These are phyloP conservation scores for Dittrichia graveolens DNA, from an alignment of 129 eudicot species.

Conservation along the genomic window DNA sequence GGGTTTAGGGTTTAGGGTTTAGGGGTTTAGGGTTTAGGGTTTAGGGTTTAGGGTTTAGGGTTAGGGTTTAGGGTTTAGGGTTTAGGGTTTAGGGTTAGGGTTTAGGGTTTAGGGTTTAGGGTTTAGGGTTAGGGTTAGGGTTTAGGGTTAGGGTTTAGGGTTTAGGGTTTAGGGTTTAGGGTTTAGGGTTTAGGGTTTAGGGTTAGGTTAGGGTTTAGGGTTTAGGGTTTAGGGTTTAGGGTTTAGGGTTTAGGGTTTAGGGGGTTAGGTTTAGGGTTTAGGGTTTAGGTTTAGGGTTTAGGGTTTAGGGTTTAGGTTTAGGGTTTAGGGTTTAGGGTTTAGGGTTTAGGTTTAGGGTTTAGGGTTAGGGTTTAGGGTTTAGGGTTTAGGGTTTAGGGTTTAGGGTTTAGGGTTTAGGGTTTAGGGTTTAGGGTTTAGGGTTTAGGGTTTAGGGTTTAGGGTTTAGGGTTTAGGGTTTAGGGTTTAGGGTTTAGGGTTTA, in stretches of 20 bases:
- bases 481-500: slow-evolving; percentile 11
- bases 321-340: slow-evolving; percentile 5
- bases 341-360: slow-evolving; percentile 10
- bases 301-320: background rate
- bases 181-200: slow-evolving; percentile 7
- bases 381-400: slow-evolving; percentile 10
- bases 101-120: slow-evolving; percentile 7
- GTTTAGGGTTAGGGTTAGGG: slow-evolving; percentile 2
- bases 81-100: background rate
- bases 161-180: slow-evolving; percentile 7
- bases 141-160: background rate
- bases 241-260: background rate
- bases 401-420: slow-evolving; percentile 8
- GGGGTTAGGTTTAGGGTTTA: slow-evolving; percentile 7
- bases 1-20: background rate
- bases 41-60: slow-evolving; percentile 7
- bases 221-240: slow-evolving; percentile 8
- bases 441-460: slow-evolving; percentile 10
- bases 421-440: slow-evolving; percentile 5
- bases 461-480: slow-evolving; percentile 10
- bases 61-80: background rate
- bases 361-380: slow-evolving; percentile 10
- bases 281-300: background rate
- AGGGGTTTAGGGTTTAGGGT: background rate
- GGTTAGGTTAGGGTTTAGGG: slow-evolving; percentile 10